These are phyloP conservation scores for Didymella lethalis DNA, from an alignment of 2,329 filamentous ascomycete genomes.

Conservation along the genomic window DNA sequence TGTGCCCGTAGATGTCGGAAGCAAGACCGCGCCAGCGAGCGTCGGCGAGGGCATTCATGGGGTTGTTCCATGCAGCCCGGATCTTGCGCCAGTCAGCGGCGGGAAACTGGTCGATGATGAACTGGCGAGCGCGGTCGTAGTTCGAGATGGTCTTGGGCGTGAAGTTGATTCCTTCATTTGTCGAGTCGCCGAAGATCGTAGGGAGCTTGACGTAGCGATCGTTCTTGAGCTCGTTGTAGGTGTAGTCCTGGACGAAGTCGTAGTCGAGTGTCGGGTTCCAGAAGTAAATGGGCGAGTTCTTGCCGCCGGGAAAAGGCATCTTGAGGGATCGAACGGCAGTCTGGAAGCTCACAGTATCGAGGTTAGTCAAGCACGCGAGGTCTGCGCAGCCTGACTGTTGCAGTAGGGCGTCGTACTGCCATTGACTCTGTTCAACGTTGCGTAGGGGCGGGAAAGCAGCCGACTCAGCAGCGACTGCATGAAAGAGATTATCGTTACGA, in stretches of 20 bases:
- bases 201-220: slow-evolving; percentile 53
- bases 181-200: slow-evolving; percentile 56
- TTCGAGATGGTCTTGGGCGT: slow-evolving; percentile 49
- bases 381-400: slow-evolving; percentile 48
- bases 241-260: slow-evolving; percentile 53
- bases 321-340: slow-evolving; percentile 46
- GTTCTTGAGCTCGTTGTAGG: slow-evolving; percentile 47
- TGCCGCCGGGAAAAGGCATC: slow-evolving; percentile 50
- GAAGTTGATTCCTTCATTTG: slow-evolving; percentile 55
- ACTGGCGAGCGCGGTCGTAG: slow-evolving; percentile 45
- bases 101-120: slow-evolving; percentile 52
- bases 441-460: slow-evolving; percentile 52
- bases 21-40: slow-evolving; percentile 48
- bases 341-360: slow-evolving; percentile 51
- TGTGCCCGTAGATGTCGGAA: slow-evolving; percentile 56
- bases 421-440: slow-evolving; percentile 51
- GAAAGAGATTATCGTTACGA: slow-evolving; percentile 48
- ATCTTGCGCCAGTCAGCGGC: slow-evolving; percentile 42
- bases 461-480: slow-evolving; percentile 46
- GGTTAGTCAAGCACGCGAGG: slow-evolving; percentile 50
- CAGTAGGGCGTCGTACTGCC: slow-evolving; percentile 52
- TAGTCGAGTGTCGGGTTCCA: slow-evolving; percentile 56
- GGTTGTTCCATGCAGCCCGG: slow-evolving; percentile 40
- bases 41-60: slow-evolving; percentile 35
- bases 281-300: slow-evolving; percentile 48